Evolutionary conservation across 1,284 basidiomycete genomes (phyloP).

Genomic region (Sanghuangporus baumii): DNA sequence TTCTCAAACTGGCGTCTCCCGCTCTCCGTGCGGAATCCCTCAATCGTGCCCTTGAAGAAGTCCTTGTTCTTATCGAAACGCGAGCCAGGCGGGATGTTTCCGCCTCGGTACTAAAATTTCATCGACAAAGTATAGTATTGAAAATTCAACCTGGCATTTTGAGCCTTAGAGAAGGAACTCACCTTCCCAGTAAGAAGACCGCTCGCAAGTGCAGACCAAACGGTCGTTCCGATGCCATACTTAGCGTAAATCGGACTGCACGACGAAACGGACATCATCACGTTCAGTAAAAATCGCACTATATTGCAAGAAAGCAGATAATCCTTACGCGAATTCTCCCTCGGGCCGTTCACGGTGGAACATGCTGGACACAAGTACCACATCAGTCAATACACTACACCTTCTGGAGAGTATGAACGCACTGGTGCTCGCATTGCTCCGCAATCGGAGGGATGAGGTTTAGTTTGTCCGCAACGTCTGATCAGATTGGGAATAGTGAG

Average conservation of each 20-base stretch:
- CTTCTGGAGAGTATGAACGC: slow-evolving; percentile 14
- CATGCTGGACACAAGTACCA: slow-evolving; percentile 38
- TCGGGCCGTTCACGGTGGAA: slow-evolving; percentile 75
- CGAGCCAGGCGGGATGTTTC: slow-evolving; percentile 48
- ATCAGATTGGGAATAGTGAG: neutral
- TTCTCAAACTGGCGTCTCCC: slow-evolving; percentile 65
- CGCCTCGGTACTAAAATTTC: slow-evolving; percentile 36
- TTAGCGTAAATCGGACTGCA: slow-evolving; percentile 52
- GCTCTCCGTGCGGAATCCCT: slow-evolving; percentile 39
- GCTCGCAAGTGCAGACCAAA: slow-evolving; percentile 68
- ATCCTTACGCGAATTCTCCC: slow-evolving; percentile 65
- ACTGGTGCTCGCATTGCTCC: slow-evolving; percentile 77
- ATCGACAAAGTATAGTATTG: no score
- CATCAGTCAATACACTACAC: neutral
- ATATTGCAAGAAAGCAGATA: neutral
- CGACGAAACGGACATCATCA: neutral
- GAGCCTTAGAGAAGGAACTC: no score
- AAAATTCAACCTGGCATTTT: no score
- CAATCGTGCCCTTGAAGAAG: slow-evolving; percentile 42
- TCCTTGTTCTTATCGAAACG: slow-evolving; percentile 52
- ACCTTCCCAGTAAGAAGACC: slow-evolving; percentile 73
- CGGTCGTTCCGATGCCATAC: slow-evolving; percentile 62
- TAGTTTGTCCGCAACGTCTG: slow-evolving; percentile 65
- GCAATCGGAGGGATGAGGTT: slow-evolving; percentile 69
- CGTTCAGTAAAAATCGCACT: slow-evolving; percentile 2